Percentiles rank a stretch among this genome's conserved stretches.
Conservation (phyloP, 352 stramenopile genomes). For the Phytophthora meadii region DNA sequence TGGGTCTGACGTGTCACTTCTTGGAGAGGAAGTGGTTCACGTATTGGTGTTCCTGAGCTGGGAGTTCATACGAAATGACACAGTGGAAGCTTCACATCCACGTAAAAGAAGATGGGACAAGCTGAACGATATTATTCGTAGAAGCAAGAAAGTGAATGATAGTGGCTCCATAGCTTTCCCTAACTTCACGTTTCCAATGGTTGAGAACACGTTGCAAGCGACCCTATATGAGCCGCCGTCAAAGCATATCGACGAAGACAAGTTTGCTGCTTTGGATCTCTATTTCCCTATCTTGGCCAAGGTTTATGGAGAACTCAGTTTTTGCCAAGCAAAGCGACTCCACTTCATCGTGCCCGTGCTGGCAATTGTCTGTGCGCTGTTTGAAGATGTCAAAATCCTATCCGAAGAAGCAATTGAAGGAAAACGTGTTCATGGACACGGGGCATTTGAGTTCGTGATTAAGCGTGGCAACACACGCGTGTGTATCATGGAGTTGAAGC, state of each 20-base stretch:
- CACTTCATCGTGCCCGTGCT: neutral
- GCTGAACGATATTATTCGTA: neutral
- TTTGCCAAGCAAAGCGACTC: neutral
- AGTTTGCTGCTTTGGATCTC: neutral
- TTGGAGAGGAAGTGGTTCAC: too few relatives aligned
- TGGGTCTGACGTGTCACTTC: too few relatives aligned
- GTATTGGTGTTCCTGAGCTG: too few relatives aligned
- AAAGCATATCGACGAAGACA: neutral
- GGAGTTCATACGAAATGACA: too few relatives aligned
- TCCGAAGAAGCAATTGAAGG: slow-evolving; percentile 37
- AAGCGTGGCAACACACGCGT: slow-evolving; percentile 67
- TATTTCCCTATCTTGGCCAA: neutral
- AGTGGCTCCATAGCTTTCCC: neutral
- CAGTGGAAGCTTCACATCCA: neutral
- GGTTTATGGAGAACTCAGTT: neutral
- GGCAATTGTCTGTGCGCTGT: neutral
- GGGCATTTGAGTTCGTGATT: neutral
- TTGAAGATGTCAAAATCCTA: slow-evolving; percentile 11
- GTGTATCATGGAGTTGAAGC: too few relatives aligned
- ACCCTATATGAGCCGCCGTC: neutral
- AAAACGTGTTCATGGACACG: too few relatives aligned
- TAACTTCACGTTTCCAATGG: too few relatives aligned
- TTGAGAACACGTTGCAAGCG: too few relatives aligned
- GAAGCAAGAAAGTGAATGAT: neutral
- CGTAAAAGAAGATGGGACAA: neutral